Conservation (phyloP, 2,329 filamentous ascomycete species). For the Sordariomycetes sp. region DNA sequence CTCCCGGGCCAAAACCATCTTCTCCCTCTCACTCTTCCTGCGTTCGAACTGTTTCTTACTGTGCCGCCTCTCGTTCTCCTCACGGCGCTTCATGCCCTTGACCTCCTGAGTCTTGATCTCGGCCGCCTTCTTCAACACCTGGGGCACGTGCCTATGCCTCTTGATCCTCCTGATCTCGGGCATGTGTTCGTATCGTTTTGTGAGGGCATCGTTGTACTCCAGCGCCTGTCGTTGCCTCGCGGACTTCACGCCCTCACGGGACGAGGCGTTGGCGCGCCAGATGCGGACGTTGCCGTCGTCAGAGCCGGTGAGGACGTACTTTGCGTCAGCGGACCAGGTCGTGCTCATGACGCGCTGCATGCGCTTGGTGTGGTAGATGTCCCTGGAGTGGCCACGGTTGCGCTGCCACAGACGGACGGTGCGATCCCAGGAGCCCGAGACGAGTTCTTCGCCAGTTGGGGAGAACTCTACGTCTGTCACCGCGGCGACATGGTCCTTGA, state of each 20-base stretch:
- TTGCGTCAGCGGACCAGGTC: conserved; percentile 79
- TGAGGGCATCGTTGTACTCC: conserved; percentile 83
- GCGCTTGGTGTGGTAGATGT: conserved; percentile 94
- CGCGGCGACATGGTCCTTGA: conserved; percentile 81
- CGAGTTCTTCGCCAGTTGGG: conserved; percentile 87
- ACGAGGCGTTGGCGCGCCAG: conserved; percentile 82
- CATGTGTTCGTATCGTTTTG: conserved; percentile 86
- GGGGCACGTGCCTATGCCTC: conserved; percentile 83
- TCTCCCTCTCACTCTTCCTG: conserved; percentile 75
- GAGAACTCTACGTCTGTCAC: conserved; percentile 97
- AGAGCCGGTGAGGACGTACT: conserved; percentile 81
- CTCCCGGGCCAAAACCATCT: conserved; percentile 70
- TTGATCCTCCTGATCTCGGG: conserved; percentile 88
- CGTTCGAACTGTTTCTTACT: conserved; percentile 71
- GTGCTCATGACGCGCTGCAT: conserved; percentile 92
- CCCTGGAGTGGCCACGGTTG: conserved; percentile 72
- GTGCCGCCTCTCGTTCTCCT: conserved; percentile 93
- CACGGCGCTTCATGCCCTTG: conserved; percentile 75
- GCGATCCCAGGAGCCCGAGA: conserved; percentile 77
- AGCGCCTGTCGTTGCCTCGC: conserved; percentile 77
- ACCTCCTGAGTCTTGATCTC: conserved; percentile 93
- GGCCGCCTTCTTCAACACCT: conserved; percentile 88
- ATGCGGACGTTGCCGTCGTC: conserved; percentile 85
- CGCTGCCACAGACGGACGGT: conserved; percentile 81
- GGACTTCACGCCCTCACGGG: conserved; percentile 76